phyloP scores from a whole-genome alignment of 495 filamentous ascomycete genomes.

The Podospora australis region DNA sequence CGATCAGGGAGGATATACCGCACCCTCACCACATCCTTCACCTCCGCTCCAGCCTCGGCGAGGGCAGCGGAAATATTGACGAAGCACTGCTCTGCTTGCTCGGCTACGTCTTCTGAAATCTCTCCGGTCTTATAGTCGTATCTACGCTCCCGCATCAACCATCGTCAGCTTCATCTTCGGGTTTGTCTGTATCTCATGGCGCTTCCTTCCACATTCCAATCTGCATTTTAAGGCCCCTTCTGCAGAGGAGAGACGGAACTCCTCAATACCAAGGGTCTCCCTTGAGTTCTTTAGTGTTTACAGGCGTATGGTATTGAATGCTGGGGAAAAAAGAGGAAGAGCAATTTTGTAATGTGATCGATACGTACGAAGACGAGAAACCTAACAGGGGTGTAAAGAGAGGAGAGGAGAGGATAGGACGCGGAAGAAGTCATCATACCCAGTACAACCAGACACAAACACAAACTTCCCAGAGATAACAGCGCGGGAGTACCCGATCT shows the following conservation, averaged over 20 bases:
- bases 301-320: too few species aligned
- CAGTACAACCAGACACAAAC: conserved; percentile 37
- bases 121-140: conserved; percentile 33
- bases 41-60: conserved; percentile 20
- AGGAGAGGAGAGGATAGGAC: neutral
- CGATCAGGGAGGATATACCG: conserved; percentile 33
- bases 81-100: conserved; percentile 31
- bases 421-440: conserved; percentile 11
- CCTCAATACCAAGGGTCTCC: too few species aligned
- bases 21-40: conserved; percentile 33
- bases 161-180: neutral
- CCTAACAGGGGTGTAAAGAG: neutral
- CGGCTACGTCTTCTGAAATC: conserved; percentile 25
- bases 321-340: too few species aligned
- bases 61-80: conserved; percentile 30
- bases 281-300: too few species aligned
- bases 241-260: too few species aligned
- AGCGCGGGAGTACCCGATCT: conserved; percentile 39
- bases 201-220: too few species aligned
- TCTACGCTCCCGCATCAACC: conserved; percentile 10
- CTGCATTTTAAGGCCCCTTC: too few species aligned
- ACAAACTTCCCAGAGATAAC: conserved; percentile 31
- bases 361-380: too few species aligned
- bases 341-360: too few species aligned
- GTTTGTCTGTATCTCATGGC: too few species aligned